Evolutionary conservation across 2,329 filamentous ascomycete genomes (phyloP), one percentile per base, ranked within the genome.

Genomic region (Epichloe sp.): DNA sequence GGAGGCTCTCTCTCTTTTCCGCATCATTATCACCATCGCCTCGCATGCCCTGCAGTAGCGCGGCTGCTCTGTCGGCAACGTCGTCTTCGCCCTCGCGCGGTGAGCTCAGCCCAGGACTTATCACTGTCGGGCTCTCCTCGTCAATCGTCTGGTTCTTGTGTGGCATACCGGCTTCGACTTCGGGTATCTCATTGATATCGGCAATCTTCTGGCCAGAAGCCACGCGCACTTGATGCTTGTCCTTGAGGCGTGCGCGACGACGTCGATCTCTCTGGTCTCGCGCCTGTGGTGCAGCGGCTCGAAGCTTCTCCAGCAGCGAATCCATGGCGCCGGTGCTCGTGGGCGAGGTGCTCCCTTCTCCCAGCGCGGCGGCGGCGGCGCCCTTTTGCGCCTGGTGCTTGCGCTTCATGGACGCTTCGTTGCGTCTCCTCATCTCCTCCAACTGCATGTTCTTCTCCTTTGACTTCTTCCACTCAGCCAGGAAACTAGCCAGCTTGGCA

Each of bases 391-490:
- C 77, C n/a, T 80, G 78, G 56, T 86, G 80, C 71, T 95, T 96
- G 60, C 91, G 85, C 67, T 91, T 91, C 82, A 97, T 88, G 43
- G 85, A 93, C 38, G 83, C 86, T 68, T 97, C 91, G 65, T 94
- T 95, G 57, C 88, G 84, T 58, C 81, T 86, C 59, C 83, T 82
- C 50, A 79, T 83, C 62, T 95, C 90, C 69, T 98, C 93, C 54
- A 88, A 68, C 34, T 76, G 66, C 19, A 91, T 70, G 69, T 97
- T 98, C 83, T 97, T 97, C 59, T 94, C 88, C 58, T 83, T 82
- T 35, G 89, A 95, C 78, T 85, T 91, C 85, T 91, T 95, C 87
- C 93, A 98, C 66, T 97, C 93, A 35, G 76, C 72, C 59, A 98
- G 79, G 72, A 98, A 98, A 50, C 82, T 76, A 19, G 91, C 89